Evolutionary conservation across 345 rosid species (phyloP).

Genomic region (Eutrema heterophyllum): DNA sequence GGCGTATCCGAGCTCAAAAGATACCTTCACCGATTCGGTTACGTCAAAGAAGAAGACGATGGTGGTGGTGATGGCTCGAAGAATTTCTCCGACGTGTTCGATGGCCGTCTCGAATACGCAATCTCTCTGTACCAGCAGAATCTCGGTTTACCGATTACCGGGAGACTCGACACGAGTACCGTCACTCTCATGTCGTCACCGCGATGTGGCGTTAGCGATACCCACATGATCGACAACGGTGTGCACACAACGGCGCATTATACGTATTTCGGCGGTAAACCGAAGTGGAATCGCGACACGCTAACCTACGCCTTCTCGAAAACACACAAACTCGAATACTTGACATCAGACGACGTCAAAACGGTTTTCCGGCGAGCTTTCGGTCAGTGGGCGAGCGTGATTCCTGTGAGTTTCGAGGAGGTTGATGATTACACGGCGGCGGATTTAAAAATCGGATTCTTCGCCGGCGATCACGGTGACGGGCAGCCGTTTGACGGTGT

Average conservation of each 20-base stretch:
- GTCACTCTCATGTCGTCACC: slow-evolving; percentile 59
- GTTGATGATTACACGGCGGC: slow-evolving; percentile 40
- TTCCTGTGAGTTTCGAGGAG: slow-evolving; percentile 65
- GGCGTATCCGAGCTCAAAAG: slow-evolving; percentile 87
- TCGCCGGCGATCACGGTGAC: slow-evolving; percentile 67
- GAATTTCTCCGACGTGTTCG: slow-evolving; percentile 60
- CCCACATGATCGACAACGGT: not conserved
- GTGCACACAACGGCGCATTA: slow-evolving; percentile 45
- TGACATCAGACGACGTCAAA: slow-evolving; percentile 38
- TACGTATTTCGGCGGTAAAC: slow-evolving; percentile 64
- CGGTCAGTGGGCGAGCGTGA: slow-evolving; percentile 66
- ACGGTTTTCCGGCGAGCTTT: slow-evolving; percentile 56
- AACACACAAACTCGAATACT: slow-evolving; percentile 48
- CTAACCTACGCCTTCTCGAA: slow-evolving; percentile 69
- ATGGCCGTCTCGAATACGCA: slow-evolving; percentile 46
- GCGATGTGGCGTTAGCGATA: slow-evolving; percentile 73
- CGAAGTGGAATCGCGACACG: slow-evolving; percentile 51
- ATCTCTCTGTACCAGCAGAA: slow-evolving; percentile 54
- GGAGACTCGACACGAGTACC: slow-evolving; percentile 60
- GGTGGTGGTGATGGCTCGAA: not conserved
- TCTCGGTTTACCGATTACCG: slow-evolving; percentile 64
- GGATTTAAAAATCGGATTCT: slow-evolving; percentile 66
- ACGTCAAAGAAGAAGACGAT: slow-evolving; percentile 30
- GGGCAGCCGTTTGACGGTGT: slow-evolving; percentile 90
- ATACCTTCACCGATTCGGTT: slow-evolving; percentile 80